phyloP scores from a whole-genome alignment of 257 asterid species.

The Eustoma russellianum region DNA sequence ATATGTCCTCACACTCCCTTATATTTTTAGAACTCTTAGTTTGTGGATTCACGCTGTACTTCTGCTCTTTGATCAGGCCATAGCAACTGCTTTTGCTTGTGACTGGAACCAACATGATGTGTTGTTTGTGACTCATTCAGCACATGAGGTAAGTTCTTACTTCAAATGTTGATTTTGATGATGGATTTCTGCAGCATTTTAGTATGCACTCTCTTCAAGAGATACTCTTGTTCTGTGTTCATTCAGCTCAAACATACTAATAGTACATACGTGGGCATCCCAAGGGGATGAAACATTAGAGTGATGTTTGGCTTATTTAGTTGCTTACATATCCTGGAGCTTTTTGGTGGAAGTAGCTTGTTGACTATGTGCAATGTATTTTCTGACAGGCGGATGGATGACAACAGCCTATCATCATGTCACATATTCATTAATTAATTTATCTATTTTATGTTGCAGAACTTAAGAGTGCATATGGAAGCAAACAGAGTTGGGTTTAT shows the following conservation, averaged over 20 bases:
- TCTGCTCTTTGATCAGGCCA: slow-evolving; percentile 38
- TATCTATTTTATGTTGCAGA: slow-evolving; percentile 33
- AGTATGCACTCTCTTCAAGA: too few species aligned
- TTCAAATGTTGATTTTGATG: too few species aligned
- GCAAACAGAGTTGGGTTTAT: slow-evolving; percentile 43
- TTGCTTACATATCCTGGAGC: too few species aligned
- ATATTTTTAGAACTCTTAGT: neutral
- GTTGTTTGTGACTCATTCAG: slow-evolving; percentile 68
- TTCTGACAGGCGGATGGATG: neutral
- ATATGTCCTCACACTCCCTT: too few species aligned
- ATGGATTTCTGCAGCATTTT: too few species aligned
- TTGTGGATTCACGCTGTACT: neutral
- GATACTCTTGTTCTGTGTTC: too few species aligned
- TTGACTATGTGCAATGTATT: too few species aligned
- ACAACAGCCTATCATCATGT: neutral
- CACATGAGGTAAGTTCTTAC: slow-evolving; percentile 50
- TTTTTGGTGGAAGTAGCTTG: too few species aligned
- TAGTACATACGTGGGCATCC: too few species aligned
- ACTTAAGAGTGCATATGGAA: slow-evolving; percentile 50
- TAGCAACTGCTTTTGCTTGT: slow-evolving; percentile 81
- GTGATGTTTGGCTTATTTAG: too few species aligned
- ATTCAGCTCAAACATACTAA: too few species aligned
- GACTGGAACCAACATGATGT: slow-evolving; percentile 59
- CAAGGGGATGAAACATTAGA: too few species aligned
- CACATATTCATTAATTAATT: neutral